Conservation (phyloP, 345 rosid species). For the Atalantia buxifolia region DNA sequence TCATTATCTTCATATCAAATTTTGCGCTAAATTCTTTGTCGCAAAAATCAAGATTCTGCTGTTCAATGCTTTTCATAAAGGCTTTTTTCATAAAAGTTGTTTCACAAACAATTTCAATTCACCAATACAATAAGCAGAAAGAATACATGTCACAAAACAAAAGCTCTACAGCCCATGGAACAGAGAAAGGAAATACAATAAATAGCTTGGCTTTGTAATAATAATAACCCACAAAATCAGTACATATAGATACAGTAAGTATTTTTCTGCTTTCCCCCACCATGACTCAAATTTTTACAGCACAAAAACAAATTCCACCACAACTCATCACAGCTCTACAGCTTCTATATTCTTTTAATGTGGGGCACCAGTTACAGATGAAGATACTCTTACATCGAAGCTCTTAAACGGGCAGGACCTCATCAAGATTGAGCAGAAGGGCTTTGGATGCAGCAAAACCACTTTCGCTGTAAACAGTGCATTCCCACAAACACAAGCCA, state of each 20-base stretch:
- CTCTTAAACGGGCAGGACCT: conserved; percentile 18
- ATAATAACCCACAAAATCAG: conserved; percentile 28
- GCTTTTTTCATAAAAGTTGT: neutral
- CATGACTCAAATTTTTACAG: conserved; percentile 44
- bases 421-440: conserved; percentile 69
- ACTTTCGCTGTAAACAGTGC: conserved; percentile 61
- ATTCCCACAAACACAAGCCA: neutral
- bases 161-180: conserved; percentile 29
- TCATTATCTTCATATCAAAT: too few relatives aligned
- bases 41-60: neutral
- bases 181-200: conserved; percentile 17
- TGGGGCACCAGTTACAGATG: conserved; percentile 41
- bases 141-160: conserved; percentile 25
- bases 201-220: conserved; percentile 15
- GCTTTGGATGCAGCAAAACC: conserved; percentile 86
- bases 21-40: neutral
- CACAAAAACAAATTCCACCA: conserved; percentile 39
- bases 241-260: conserved; percentile 40
- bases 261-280: conserved; percentile 35
- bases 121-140: conserved; percentile 28
- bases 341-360: conserved; percentile 43
- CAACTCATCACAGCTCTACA: conserved; percentile 35
- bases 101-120: conserved; percentile 23
- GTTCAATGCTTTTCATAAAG: too few relatives aligned
- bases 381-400: conserved; percentile 31